Evolutionary conservation across 768 basidiomycete species (phyloP).

Genomic region (Lentinula sp.): DNA sequence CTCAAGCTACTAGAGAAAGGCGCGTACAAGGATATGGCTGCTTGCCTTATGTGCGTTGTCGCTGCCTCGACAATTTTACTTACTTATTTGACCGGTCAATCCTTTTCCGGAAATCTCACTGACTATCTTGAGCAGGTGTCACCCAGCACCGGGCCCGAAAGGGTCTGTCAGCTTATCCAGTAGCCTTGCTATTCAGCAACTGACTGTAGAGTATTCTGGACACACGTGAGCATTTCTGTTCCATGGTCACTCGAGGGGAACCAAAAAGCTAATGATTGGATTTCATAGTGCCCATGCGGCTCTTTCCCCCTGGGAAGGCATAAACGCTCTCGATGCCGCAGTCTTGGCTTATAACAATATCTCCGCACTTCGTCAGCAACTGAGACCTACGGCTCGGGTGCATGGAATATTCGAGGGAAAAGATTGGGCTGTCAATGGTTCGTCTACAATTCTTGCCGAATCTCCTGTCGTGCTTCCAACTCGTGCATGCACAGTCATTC

Average conservation of each 20-base stretch:
- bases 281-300: constrained; percentile 66
- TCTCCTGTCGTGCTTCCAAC: background rate
- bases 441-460: constrained; percentile 11
- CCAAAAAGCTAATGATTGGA: background rate
- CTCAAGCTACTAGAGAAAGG: constrained; percentile 60
- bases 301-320: constrained; percentile 79
- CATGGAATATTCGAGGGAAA: constrained; percentile 76
- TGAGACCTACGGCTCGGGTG: constrained; percentile 69
- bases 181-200: constrained; percentile 54
- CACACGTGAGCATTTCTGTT: constrained; percentile 50
- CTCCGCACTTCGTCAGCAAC: constrained; percentile 75
- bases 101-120: background rate
- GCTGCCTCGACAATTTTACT: background rate
- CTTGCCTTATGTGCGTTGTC: constrained; percentile 60
- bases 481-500: constrained; percentile 52
- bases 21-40: constrained; percentile 71
- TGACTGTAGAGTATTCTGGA: constrained; percentile 63
- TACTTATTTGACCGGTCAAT: background rate
- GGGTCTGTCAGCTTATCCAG: constrained; percentile 60
- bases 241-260: no score
- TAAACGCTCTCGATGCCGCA: constrained; percentile 83
- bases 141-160: constrained; percentile 74
- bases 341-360: constrained; percentile 79
- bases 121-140: constrained; percentile 46
- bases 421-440: constrained; percentile 73